These are phyloP conservation scores for Beauveria bassiana DNA, from an alignment of 2,329 filamentous ascomycete species.

Conservation along the genomic window DNA sequence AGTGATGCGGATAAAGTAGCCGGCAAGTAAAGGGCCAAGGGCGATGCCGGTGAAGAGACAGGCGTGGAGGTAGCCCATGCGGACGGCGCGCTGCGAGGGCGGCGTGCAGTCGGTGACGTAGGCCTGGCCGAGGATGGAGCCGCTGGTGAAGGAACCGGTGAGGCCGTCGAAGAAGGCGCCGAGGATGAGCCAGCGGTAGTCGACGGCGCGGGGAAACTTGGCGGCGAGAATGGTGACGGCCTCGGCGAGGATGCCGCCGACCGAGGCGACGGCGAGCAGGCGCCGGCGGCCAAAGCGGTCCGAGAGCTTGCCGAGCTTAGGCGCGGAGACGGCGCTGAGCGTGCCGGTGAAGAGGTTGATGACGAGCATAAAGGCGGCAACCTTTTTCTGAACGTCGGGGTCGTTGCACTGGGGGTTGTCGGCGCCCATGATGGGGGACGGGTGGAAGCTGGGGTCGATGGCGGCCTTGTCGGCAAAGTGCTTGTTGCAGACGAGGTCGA, in stretches of 20 bases:
- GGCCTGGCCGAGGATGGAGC: conserved; percentile 67
- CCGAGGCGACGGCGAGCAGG: conserved; percentile 64
- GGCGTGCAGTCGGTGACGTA: conserved; percentile 86
- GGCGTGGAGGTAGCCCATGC: conserved; percentile 85
- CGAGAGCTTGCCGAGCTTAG: conserved; percentile 75
- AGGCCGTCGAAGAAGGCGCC: conserved; percentile 75
- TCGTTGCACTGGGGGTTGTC: conserved; percentile 75
- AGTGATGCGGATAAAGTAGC: conserved; percentile 68
- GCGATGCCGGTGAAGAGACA: conserved; percentile 86
- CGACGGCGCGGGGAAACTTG: conserved; percentile 61
- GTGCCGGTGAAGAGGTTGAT: conserved; percentile 67
- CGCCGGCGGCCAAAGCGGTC: conserved; percentile 77
- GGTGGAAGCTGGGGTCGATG: conserved; percentile 49
- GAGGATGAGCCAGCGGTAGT: conserved; percentile 72
- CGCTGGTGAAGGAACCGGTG: conserved; percentile 80
- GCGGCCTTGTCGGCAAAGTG: conserved; percentile 66
- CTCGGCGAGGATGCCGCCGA: conserved; percentile 69
- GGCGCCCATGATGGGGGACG: conserved; percentile 55
- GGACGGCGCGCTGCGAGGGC: conserved; percentile 69
- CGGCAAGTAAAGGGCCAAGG: conserved; percentile 73
- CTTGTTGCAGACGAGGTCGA: conserved; percentile 73
- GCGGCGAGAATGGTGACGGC: conserved; percentile 71
- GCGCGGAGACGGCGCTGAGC: conserved; percentile 72
- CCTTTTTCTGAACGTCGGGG: conserved; percentile 67
- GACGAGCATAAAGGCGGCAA: conserved; percentile 71